These are phyloP conservation scores for Cryphonectria parasitica DNA, from an alignment of 2,329 filamentous ascomycete species.

Conservation along the genomic window DNA sequence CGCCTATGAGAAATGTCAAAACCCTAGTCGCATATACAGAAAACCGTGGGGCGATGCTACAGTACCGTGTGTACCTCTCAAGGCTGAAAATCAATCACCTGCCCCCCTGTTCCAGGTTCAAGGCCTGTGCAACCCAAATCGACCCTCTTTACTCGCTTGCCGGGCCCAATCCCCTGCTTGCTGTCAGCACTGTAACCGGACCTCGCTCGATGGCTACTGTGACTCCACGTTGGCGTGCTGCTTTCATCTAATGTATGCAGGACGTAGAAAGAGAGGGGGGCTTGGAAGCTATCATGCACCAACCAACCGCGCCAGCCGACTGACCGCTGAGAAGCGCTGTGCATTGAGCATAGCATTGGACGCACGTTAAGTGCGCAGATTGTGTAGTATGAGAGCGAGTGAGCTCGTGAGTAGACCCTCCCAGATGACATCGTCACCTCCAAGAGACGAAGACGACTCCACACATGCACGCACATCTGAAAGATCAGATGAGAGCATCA, in stretches of 20 bases:
- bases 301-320: background rate
- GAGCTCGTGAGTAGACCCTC: background rate
- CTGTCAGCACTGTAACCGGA: conserved; percentile 21
- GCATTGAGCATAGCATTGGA: conserved; percentile 28
- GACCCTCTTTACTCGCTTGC: background rate
- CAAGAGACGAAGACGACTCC: conserved; percentile 10
- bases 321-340: conserved; percentile 19
- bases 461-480: background rate
- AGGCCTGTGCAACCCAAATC: background rate
- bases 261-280: conserved; percentile 1
- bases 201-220: background rate
- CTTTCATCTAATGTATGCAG: background rate
- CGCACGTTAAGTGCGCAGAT: conserved; percentile 24
- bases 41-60: conserved; percentile 13
- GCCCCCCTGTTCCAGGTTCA: conserved; percentile 1
- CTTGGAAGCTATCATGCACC: background rate
- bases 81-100: background rate
- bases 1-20: conserved; percentile 17
- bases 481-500: conserved; percentile 10
- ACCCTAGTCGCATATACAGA: background rate
- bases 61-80: background rate
- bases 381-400: conserved; percentile 20
- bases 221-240: background rate
- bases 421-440: conserved; percentile 6
- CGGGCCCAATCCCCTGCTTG: background rate